Base-by-base conservation (phyloP, 176 grass and related monocot species). In the Oryza meyeriana region DNA sequence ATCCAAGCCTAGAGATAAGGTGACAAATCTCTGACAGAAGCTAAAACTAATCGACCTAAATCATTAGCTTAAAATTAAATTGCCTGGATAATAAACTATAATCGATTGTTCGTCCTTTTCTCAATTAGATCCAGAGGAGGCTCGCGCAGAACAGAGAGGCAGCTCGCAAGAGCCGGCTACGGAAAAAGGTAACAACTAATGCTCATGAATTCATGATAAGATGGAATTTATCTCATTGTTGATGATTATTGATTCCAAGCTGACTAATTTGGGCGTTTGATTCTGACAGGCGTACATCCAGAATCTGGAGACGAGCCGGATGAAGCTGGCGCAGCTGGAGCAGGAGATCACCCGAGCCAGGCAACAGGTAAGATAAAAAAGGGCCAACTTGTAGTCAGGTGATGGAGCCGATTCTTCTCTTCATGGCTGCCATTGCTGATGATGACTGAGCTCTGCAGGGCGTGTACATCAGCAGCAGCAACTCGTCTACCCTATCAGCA, bases 261-360 rank as follows among this genome's bases (percentile, higher is more conserved):
- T 55, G 27, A 13, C 10, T 12, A 6, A 10, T 35, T 29, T 27
- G 75, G 0, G n/a, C 14, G 27, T 27, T 35, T 12, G 26, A 0
- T 64, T 34, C 5, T n/a, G 52, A 0, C 22, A 97, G 94, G 95
- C 95, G 29, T 94, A 98, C 75, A 88, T 98, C 85, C 95, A 93
- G 78, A 89, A 91, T 29, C 85, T 98, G 39, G 95, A 98, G 84
- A 76, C 95, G 52, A 94, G 95, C 87, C 71, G 86, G 27, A 18
- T 94, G 79, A 98, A 93, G 90, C 87, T 98, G 69, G 86, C 86
- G 59, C 84, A 84, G 32, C 11, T 98, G 79, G 95, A 98, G 84
- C 92, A 91, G 86, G 86, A 98, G 77, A 84, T 98, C n/a, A 26
- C 39, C 7, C 69, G 26, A 24, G 84, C 81, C 30, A 76, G 88